These are phyloP conservation scores for Sphagnum tenellum DNA, from an alignment of 225 moss, liverwort and hornwort species.

Conservation along the genomic window DNA sequence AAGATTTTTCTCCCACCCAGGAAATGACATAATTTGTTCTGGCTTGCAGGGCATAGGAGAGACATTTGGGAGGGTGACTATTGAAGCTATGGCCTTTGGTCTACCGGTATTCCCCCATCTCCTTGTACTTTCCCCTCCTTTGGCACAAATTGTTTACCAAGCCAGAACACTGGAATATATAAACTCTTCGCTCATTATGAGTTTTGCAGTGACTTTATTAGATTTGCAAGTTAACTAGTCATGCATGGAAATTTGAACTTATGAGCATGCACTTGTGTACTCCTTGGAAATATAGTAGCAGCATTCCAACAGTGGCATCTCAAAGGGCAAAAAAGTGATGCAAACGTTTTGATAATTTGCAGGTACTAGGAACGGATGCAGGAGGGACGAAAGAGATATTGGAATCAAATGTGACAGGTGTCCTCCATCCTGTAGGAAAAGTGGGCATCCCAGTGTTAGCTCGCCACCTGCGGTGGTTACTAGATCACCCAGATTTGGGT, in stretches of 20 bases:
- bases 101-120: constrained; percentile 35
- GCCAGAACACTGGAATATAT: no score
- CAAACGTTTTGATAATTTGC: constrained; percentile 4
- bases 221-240: no score
- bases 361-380: constrained; percentile 62
- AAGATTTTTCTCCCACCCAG: no score
- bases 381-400: constrained; percentile 70
- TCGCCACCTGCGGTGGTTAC: constrained; percentile 34
- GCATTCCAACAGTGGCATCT: no score
- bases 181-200: no score
- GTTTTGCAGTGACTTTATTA: no score
- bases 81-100: constrained; percentile 81
- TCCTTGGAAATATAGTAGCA: no score
- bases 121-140: background rate
- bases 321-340: background rate
- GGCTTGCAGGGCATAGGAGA: constrained; percentile 65
- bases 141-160: no score
- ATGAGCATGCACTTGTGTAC: no score
- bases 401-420: constrained; percentile 42
- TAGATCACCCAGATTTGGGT: constrained; percentile 29
- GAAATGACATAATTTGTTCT: background rate
- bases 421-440: constrained; percentile 53
- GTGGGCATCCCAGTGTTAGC: constrained; percentile 48
- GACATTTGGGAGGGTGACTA: constrained; percentile 67
- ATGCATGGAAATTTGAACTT: no score